Percentiles rank a stretch among this genome's conserved stretches.
Evolutionary conservation across 78 protist genomes (phyloP).

Genomic region (Tieghemostelium lacteum): DNA sequence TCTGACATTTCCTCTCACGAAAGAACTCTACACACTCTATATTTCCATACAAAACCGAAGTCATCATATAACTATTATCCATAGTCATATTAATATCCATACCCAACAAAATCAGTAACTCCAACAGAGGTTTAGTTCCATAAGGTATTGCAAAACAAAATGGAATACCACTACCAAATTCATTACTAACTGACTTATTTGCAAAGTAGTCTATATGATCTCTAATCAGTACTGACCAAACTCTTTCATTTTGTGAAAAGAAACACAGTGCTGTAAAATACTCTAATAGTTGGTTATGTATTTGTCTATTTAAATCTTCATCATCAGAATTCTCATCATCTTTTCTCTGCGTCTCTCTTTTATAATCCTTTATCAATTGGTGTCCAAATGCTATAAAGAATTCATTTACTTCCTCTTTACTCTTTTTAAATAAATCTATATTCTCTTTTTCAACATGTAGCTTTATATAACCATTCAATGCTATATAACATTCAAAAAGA

Average conservation of each 20-base stretch:
- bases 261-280: too few species aligned
- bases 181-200: not conserved
- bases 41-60: slow-evolving; percentile 45
- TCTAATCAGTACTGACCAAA: not conserved
- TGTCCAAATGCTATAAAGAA: too few species aligned
- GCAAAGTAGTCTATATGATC: not conserved
- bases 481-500: too few species aligned
- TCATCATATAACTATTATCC: slow-evolving; percentile 46
- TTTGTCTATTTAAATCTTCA: too few species aligned
- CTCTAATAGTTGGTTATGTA: too few species aligned
- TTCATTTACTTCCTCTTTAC: too few species aligned
- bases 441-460: too few species aligned
- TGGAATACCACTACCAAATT: slow-evolving; percentile 26
- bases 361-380: too few species aligned
- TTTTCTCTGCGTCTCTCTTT: too few species aligned
- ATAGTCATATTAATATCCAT: slow-evolving; percentile 1
- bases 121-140: not conserved
- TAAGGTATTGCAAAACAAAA: slow-evolving; percentile 38
- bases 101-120: not conserved
- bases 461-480: too few species aligned
- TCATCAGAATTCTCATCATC: too few species aligned
- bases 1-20: not conserved
- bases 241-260: slow-evolving; percentile 2
- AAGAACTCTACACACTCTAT: slow-evolving; percentile 20
- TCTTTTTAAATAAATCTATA: too few species aligned